phyloP scores from a whole-genome alignment of 2,329 filamentous ascomycete genomes.

The Fusarium verrucosum region DNA sequence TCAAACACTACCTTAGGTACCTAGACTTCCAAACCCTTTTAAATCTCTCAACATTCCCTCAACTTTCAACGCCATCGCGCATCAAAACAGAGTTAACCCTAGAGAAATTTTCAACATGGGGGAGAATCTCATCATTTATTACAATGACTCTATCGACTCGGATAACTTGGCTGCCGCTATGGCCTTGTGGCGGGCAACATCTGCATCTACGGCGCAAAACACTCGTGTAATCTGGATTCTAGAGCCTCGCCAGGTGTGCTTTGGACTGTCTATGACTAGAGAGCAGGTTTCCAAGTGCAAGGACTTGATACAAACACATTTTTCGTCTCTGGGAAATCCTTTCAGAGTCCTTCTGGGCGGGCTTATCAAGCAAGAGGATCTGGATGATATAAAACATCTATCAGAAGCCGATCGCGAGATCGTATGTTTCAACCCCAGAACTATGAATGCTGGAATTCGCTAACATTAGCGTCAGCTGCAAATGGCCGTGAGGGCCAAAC shows the following conservation, averaged over 20 bases:
- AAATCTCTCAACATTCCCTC: constrained; percentile 25
- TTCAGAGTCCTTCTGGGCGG: constrained; percentile 39
- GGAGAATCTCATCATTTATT: constrained; percentile 38
- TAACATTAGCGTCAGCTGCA: constrained; percentile 17
- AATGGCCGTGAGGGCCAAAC: constrained; percentile 29
- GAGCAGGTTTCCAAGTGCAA: constrained; percentile 27
- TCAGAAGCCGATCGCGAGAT: constrained; percentile 15
- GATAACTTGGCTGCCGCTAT: constrained; percentile 40
- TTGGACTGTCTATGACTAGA: constrained; percentile 30
- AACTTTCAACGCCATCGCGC: constrained; percentile 9
- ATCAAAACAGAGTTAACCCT: not conserved
- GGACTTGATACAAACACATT: constrained; percentile 29
- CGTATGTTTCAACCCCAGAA: constrained; percentile 6
- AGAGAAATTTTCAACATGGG: constrained; percentile 16
- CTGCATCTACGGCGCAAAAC: constrained; percentile 6
- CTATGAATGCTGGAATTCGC: not conserved
- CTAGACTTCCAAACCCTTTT: constrained; percentile 6
- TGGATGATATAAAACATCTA: constrained; percentile 17
- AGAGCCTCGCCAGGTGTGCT: constrained; percentile 40
- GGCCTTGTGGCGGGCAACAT: constrained; percentile 30
- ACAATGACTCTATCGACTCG: constrained; percentile 44
- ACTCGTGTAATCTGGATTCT: constrained; percentile 38
- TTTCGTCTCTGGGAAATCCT: constrained; percentile 15
- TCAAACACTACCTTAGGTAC: no score
- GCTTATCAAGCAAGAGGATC: constrained; percentile 26